Conservation (phyloP, 1,284 basidiomycete genomes). For the Phylloboletellus chloephorus region DNA sequence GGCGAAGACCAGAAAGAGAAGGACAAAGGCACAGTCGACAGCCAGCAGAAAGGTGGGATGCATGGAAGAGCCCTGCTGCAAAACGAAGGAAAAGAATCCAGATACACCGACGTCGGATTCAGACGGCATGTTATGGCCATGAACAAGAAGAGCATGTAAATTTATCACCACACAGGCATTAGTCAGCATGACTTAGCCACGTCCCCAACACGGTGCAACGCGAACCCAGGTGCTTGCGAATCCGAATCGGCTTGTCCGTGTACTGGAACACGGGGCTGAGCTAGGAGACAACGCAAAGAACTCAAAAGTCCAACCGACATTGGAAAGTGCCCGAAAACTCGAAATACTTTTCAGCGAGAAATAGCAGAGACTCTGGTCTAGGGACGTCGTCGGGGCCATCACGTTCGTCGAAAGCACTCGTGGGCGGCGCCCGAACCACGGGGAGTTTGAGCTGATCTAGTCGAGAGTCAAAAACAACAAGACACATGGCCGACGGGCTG, state of each 20-base stretch:
- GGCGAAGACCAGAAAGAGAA: slow-evolving; percentile 55
- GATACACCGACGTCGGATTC: slow-evolving; percentile 10
- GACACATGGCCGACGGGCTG: slow-evolving; percentile 23
- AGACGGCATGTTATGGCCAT: slow-evolving; percentile 18
- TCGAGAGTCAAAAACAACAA: slow-evolving; percentile 59
- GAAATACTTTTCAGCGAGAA: slow-evolving; percentile 41
- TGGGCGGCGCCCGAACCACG: slow-evolving; percentile 35
- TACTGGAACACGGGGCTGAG: slow-evolving; percentile 12
- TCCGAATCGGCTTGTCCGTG: slow-evolving; percentile 5
- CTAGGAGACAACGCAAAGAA: slow-evolving; percentile 1
- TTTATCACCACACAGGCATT: slow-evolving; percentile 16
- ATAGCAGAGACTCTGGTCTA: slow-evolving; percentile 29
- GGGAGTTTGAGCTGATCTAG: slow-evolving; percentile 54
- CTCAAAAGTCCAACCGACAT: slow-evolving; percentile 26
- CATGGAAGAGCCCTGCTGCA: slow-evolving; percentile 69
- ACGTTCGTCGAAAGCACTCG: slow-evolving; percentile 14
- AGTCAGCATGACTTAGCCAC: slow-evolving; percentile 14
- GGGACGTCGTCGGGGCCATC: slow-evolving; percentile 22
- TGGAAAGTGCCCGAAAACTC: slow-evolving; percentile 39
- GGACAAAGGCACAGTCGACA: slow-evolving; percentile 55
- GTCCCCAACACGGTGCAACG: slow-evolving; percentile 6
- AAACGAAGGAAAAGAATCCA: slow-evolving; percentile 47
- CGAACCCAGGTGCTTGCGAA: slow-evolving; percentile 5
- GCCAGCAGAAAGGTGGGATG: slow-evolving; percentile 61
- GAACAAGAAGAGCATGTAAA: neutral